Conservation (phyloP, 2,329 filamentous ascomycete species). For the Metarhizium anisopliae region DNA sequence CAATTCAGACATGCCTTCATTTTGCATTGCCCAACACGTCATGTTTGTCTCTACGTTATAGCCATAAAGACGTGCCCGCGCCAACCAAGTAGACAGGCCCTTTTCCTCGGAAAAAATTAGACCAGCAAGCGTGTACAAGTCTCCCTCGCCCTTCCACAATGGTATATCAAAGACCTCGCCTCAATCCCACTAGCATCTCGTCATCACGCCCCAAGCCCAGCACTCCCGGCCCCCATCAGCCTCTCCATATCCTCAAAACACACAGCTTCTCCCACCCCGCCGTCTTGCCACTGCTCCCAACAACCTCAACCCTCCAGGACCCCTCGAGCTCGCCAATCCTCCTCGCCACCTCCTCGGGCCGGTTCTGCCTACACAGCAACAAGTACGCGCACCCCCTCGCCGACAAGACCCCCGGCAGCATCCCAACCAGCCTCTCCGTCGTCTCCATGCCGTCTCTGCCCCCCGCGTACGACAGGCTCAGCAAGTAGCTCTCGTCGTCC, state of each 20-base stretch:
- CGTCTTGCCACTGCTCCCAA: constrained; percentile 74
- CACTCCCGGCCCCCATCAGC: not conserved
- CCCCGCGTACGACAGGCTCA: constrained; percentile 82
- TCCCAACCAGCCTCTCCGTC: constrained; percentile 67
- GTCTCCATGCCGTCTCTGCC: constrained; percentile 90
- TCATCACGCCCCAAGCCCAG: not conserved
- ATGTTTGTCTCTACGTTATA: no score
- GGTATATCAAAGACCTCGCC: no score
- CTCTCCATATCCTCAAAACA: constrained; percentile 75
- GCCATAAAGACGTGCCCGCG: no score
- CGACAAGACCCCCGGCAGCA: constrained; percentile 56
- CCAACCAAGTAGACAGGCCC: no score
- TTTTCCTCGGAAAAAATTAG: no score
- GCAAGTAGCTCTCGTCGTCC: constrained; percentile 72
- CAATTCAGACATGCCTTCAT: not conserved
- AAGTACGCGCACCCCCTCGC: constrained; percentile 75
- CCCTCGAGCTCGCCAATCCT: constrained; percentile 45
- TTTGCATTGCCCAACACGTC: not conserved
- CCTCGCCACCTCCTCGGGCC: constrained; percentile 63
- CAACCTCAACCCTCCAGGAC: constrained; percentile 66
- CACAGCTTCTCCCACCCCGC: constrained; percentile 93
- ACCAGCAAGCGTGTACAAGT: no score
- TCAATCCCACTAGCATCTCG: no score
- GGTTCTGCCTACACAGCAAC: constrained; percentile 84
- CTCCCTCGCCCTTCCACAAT: no score